Evolutionary conservation across 495 filamentous ascomycete genomes (phyloP).

Genomic region (Emericellopsis terricola): DNA sequence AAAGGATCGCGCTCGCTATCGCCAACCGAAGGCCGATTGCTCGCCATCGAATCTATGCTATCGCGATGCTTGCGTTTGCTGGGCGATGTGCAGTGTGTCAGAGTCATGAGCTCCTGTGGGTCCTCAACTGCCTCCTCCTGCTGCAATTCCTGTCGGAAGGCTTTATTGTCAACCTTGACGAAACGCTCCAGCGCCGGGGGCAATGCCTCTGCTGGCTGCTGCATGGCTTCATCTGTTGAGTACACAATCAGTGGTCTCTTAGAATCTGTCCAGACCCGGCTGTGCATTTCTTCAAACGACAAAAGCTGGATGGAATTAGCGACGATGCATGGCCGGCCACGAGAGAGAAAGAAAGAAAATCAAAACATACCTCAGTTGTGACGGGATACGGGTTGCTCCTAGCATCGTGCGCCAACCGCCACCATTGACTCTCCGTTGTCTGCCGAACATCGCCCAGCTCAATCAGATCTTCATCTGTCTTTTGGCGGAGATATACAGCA

Average conservation of each 20-base stretch:
- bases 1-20: no score
- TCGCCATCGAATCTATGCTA: conserved; percentile 17
- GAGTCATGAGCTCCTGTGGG: not conserved
- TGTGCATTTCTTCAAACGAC: conserved; percentile 11
- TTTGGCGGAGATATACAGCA: conserved; percentile 19
- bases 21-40: conserved; percentile 16
- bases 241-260: conserved; percentile 22
- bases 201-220: conserved; percentile 13
- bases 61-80: conserved; percentile 11
- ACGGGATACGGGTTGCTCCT: conserved; percentile 9
- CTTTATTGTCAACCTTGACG: conserved; percentile 23
- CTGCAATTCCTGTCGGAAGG: conserved; percentile 22
- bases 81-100: conserved; percentile 1
- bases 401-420: conserved; percentile 15
- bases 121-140: conserved; percentile 8
- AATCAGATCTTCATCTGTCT: conserved; percentile 7
- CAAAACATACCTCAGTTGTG: conserved; percentile 15
- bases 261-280: conserved; percentile 14
- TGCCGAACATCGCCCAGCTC: conserved; percentile 5
- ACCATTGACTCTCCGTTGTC: conserved; percentile 20
- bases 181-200: conserved; percentile 22
- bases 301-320: conserved; percentile 10
- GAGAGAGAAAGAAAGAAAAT: no score
- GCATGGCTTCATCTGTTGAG: conserved; percentile 21
- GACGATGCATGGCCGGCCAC: no score